Base-by-base conservation (phyloP, 805 yeast genomes). In the Scheffersomyces amazonensis region DNA sequence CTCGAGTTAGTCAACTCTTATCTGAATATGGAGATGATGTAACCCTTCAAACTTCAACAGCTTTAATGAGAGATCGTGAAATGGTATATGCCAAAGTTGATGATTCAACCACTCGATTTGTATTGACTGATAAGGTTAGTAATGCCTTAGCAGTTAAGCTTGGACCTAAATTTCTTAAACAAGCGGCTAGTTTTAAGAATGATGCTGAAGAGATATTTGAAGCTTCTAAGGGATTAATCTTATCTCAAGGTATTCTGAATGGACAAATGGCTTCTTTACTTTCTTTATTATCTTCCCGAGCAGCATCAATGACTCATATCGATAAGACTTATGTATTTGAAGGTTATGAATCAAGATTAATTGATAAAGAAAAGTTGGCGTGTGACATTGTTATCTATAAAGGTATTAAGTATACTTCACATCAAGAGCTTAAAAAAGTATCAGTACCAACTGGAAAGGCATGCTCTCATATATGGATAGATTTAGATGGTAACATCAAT, bases 311-410 rank as follows among this genome's bases (percentile, higher is more conserved):
- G 3, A 69, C 71, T 3, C 68, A 83, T 32, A 69, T 85, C 16
- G 87, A 85, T 47, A 73, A 74, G 36, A 60, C 72, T 8, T 69
- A 76, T 40, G 69, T 64, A 12, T 69, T 76, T 36, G 68, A 72
- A 24, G 82, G 87, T 10, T 90, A 89, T 54, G 83, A 83, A 28
- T 84, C 96, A 1, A 73, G 96, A 44, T 67, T 78, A 15, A 75
- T 86, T 29, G 95, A 87, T 43, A 77, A 82, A 46, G 78, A 72
- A 30, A 81, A 71, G 55, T 72, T 76, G 34, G 87, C 75, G 50
- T 83, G 80, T 54, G 95, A 78, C 53, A 78, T 80, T 17, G 69
- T 76, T 16, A 54, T 73, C 16, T 39, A 27, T 21, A 18, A 19
- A 7, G 32, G 61, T 64, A 19, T 19, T 20, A n/a, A n/a, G n/a